These are phyloP conservation scores for Kregervanrija fluxuum DNA, from an alignment of 805 yeast species.

Conservation along the genomic window DNA sequence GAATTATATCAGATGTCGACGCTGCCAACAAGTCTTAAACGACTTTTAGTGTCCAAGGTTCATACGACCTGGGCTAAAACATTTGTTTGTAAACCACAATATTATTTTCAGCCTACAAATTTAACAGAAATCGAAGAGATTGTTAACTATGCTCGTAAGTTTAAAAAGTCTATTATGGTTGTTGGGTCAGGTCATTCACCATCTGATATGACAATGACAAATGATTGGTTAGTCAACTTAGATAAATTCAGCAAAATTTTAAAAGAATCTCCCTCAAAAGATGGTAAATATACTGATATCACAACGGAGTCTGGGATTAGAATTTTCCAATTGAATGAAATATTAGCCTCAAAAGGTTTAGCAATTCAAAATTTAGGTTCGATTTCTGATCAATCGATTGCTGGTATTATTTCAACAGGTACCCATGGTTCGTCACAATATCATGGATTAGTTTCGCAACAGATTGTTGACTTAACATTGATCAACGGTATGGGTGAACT, in stretches of 20 bases:
- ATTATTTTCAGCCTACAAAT: slow-evolving; percentile 68
- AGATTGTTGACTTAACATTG: slow-evolving; percentile 69
- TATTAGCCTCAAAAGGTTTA: slow-evolving; percentile 53
- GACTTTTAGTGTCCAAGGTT: slow-evolving; percentile 31
- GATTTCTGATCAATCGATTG: slow-evolving; percentile 86
- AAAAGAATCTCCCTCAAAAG: slow-evolving; percentile 36
- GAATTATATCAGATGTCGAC: slow-evolving; percentile 7
- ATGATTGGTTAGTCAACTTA: slow-evolving; percentile 81
- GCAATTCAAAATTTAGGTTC: slow-evolving; percentile 92
- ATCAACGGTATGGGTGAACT: slow-evolving; percentile 72
- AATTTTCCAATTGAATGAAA: slow-evolving; percentile 63
- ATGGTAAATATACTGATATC: slow-evolving; percentile 75
- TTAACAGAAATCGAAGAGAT: slow-evolving; percentile 63
- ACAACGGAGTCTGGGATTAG: slow-evolving; percentile 94
- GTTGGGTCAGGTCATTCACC: slow-evolving; percentile 97
- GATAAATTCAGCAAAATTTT: slow-evolving; percentile 61
- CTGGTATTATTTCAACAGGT: slow-evolving; percentile 95
- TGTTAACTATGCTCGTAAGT: slow-evolving; percentile 55
- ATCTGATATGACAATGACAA: slow-evolving; percentile 79
- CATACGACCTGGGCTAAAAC: slow-evolving; percentile 91
- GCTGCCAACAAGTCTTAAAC: slow-evolving; percentile 21
- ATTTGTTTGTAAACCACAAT: slow-evolving; percentile 66
- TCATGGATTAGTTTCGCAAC: slow-evolving; percentile 87
- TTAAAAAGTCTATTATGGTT: slow-evolving; percentile 62
- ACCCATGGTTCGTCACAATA: slow-evolving; percentile 94